Percentiles rank a stretch among this genome's conserved stretches.
These are phyloP conservation scores for Oryza glaberrima DNA, from an alignment of 176 grass and related monocot species.

Conservation along the genomic window DNA sequence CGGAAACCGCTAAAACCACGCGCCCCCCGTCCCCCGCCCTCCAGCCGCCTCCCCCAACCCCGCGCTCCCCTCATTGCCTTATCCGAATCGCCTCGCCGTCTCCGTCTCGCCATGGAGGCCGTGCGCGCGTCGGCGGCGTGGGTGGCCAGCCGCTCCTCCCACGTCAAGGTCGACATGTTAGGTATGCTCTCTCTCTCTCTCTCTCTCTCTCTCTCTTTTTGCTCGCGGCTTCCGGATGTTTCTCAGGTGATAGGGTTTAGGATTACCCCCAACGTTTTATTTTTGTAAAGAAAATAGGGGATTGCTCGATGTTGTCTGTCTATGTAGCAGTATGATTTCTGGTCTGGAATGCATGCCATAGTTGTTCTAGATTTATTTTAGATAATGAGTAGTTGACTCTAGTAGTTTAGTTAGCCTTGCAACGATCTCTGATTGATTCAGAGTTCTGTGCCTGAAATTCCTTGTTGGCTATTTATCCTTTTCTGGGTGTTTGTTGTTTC, in stretches of 20 bases:
- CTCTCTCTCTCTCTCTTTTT: neutral
- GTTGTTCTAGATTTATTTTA: neutral
- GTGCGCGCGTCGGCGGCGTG: constrained; percentile 78
- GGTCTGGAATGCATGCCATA: neutral
- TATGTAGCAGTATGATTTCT: neutral
- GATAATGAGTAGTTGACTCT: neutral
- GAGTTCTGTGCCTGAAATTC: neutral
- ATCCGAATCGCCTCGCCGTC: constrained; percentile 9
- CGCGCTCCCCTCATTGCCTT: constrained; percentile 8
- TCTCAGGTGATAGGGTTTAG: constrained; percentile 35
- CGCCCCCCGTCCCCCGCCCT: neutral
- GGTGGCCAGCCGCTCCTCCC: constrained; percentile 79
- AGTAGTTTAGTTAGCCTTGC: neutral
- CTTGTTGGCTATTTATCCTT: neutral
- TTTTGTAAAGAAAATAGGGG: no score
- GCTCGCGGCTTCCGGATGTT: neutral
- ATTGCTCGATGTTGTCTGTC: neutral
- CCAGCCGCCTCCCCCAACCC: neutral
- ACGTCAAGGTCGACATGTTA: constrained; percentile 75
- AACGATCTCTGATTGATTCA: neutral
- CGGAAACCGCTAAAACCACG: constrained; percentile 37
- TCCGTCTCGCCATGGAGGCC: constrained; percentile 60
- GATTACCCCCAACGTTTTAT: neutral
- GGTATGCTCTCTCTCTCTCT: constrained; percentile 36
- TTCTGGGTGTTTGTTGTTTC: neutral